Base-by-base conservation (phyloP, 768 basidiomycete species). In the Sarcodon sp. region DNA sequence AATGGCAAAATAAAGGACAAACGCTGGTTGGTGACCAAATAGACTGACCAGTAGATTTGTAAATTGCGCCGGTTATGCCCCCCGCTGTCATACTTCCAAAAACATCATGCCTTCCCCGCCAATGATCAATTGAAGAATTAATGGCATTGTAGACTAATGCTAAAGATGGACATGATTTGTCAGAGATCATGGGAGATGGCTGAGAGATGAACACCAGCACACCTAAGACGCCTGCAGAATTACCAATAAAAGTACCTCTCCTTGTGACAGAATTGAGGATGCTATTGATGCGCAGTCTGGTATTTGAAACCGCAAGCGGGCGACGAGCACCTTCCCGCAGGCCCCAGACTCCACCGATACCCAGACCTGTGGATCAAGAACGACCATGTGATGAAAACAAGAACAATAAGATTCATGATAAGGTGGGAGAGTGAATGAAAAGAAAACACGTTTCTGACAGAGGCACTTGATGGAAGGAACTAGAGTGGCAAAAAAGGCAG, bases 181-280 rank as follows among this genome's bases (percentile, higher is more conserved):
- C 66, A 70, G 55, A 65, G 62, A 63, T 62, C 61, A 64, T 59
- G 61, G 59, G 61, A 58, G 53, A 56, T 64, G 52, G 57, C 54
- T 50, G 54, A 52, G 50, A 59, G 54, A 51, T 51, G 54, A 63
- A 54, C 59, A 54, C 52, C 18, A 62, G 76, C 87, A 66, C 59
- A 97, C 96, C 96, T 53, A 98, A 72, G 53, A 97, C 88, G 64
- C 96, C 96, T 63, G 93, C 88, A 60, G 91, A 96, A 72, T 98
- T 99, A 60, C 92, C 96, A 67, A 96, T 83, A 69, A 94, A 96
- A 43, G 90, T 94, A 33, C 96, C 96, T 68, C 96, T 78, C 69
- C 94, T 73, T 52, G 96, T 98, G 64, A 94, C 80, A 62, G 90
- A 87, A 74, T 98, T 99, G 56, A 99, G 76, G 52, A 99, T 69